Base-by-base conservation (phyloP, 192 early-diverging fungal genomes). In the Powellomyces hirtus region DNA sequence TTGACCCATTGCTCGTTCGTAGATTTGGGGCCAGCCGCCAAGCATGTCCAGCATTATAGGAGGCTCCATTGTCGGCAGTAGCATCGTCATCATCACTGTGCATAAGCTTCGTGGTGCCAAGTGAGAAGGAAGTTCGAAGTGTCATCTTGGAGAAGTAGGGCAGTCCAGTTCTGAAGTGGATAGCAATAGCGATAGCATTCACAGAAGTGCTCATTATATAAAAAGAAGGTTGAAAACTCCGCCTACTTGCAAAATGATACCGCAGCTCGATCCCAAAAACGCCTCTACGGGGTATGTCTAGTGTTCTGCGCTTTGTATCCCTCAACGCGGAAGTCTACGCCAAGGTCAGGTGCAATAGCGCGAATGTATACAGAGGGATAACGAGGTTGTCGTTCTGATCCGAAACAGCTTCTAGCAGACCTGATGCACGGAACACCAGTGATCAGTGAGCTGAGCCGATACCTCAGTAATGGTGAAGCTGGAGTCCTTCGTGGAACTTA, bases 301-400 rank as follows among this genome's bases (percentile, higher is more conserved):
- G n/a, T n/a, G n/a, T n/a, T n/a, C n/a, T n/a, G n/a, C n/a, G n/a
- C n/a, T n/a, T n/a, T n/a, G n/a, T n/a, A n/a, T n/a, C n/a, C n/a
- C n/a, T n/a, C n/a, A n/a, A n/a, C n/a, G n/a, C n/a, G n/a, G n/a
- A n/a, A n/a, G 46, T 56, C 31, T 34, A 56, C 53, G 53, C 53
- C 5, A 60, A 16, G 20, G 36, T 37, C 11, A 68, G 20, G 46
- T 59, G 50, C 22, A 65, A 33, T 8, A 72, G 22, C 0, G 62
- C 62, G 35, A 65, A 86, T 78, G 89, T 87, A 56, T 82, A 87
- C 53, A 94, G 81, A 1, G 96, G 95, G 56, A 97, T 86, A 24
- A 95, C 77, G 34, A 96, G 75, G 73, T 98, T 98, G 73, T 98
- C 96, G 70, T 98, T 98, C 79, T 98, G 95, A 53, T 85, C 88